Percentiles rank a stretch among this genome's conserved stretches.
phyloP scores from a whole-genome alignment of 202 grass and related monocot species.

The Musa balbisiana region DNA sequence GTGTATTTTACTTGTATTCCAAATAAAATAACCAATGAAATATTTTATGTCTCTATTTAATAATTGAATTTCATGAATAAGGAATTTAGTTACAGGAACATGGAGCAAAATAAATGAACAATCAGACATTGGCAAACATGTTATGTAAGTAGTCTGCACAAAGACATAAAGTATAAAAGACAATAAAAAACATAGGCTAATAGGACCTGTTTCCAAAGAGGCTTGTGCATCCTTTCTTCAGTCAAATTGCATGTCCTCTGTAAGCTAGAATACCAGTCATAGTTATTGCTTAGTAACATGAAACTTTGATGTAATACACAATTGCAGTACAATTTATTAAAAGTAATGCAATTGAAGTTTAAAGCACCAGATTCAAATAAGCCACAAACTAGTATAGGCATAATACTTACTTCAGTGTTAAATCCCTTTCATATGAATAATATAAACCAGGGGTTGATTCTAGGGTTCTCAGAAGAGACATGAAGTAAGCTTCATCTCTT shows the following conservation, averaged over 20 bases:
- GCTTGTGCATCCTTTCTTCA: conserved; percentile 58
- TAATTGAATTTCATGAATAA: too few relatives aligned
- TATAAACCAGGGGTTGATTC: too few relatives aligned
- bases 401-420: conserved; percentile 76
- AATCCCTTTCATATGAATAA: conserved; percentile 53
- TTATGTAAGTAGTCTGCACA: neutral
- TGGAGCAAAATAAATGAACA: too few relatives aligned
- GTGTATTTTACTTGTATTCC: too few relatives aligned
- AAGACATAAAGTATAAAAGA: neutral
- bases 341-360: too few relatives aligned
- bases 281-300: neutral
- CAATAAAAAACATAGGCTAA: neutral
- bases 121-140: too few relatives aligned
- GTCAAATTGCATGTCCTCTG: conserved; percentile 80
- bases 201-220: conserved; percentile 92
- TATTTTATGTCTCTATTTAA: too few relatives aligned
- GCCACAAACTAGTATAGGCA: neutral
- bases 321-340: too few relatives aligned
- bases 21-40: too few relatives aligned
- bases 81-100: too few relatives aligned
- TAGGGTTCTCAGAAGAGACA: too few relatives aligned
- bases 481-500: conserved; percentile 68
- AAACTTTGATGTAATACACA: neutral
- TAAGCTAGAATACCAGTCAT: conserved; percentile 43
- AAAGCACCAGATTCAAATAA: neutral